Evolutionary conservation across 75 land plant genomes (phyloP).

Genomic region (Picea glauca): DNA sequence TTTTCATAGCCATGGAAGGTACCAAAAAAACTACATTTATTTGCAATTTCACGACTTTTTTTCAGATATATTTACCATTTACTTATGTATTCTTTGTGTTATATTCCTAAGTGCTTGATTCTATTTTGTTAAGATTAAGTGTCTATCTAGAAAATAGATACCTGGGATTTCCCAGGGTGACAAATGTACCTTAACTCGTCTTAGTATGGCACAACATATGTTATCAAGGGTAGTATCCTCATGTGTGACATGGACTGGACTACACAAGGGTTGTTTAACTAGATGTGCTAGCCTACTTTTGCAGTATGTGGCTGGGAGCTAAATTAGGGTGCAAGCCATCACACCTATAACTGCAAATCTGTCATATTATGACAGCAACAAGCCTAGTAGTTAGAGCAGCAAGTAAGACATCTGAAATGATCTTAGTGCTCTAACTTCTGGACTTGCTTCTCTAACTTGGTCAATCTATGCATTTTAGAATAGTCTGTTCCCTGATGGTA

Average conservation of each 20-base stretch:
- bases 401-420: too few relatives aligned
- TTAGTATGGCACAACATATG: background rate
- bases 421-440: too few relatives aligned
- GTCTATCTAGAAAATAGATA: background rate
- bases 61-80: background rate
- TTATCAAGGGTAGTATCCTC: background rate
- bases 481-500: background rate
- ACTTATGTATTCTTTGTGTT: background rate
- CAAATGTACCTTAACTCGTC: background rate
- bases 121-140: background rate
- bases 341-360: background rate
- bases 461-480: background rate
- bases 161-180: background rate
- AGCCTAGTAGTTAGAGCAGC: too few relatives aligned
- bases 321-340: background rate
- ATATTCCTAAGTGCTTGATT: background rate
- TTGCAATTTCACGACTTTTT: background rate
- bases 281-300: background rate
- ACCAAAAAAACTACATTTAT: background rate
- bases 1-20: constrained; percentile 10
- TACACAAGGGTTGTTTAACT: background rate
- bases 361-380: background rate
- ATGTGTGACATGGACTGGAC: background rate
- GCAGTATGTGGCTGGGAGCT: background rate
- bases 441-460: background rate